A percentile compares a stretch with the other conserved stretches of the same genome.
Evolutionary conservation across 208 protist species (phyloP).

Genomic region (Naegleria gruberi): DNA sequence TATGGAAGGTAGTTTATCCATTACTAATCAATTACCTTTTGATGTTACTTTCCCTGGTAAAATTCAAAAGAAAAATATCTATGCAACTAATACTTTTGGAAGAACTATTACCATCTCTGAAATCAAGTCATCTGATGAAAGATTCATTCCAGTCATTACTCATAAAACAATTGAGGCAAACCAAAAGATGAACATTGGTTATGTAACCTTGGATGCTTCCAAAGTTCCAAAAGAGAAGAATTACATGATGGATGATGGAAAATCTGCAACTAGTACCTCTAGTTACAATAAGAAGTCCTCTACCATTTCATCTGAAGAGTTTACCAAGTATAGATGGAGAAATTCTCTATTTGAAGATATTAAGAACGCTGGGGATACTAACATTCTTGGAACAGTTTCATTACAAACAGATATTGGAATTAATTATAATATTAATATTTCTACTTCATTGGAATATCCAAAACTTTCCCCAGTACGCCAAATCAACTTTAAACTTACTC

Average conservation of each 20-base stretch:
- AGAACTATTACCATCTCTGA: neutral
- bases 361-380: neutral
- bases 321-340: constrained; percentile 4
- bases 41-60: neutral
- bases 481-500: neutral
- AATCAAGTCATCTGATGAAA: neutral
- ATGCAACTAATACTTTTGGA: neutral
- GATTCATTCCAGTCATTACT: neutral
- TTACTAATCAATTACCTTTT: neutral
- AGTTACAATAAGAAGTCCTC: neutral
- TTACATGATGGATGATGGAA: neutral
- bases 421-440: neutral
- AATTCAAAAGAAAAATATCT: neutral
- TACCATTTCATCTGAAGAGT: neutral
- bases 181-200: constrained; percentile 2
- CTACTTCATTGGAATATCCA: neutral
- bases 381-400: neutral
- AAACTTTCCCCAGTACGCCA: neutral
- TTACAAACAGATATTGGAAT: neutral
- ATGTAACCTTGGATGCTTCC: neutral
- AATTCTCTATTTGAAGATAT: neutral
- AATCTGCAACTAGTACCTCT: neutral
- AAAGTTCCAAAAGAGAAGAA: neutral
- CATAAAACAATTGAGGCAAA: neutral
- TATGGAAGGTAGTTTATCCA: neutral